Percentiles rank a stretch among this genome's conserved stretches.
phyloP scores from a whole-genome alignment of 2,329 filamentous ascomycete genomes.

The Alternaria longipes region DNA sequence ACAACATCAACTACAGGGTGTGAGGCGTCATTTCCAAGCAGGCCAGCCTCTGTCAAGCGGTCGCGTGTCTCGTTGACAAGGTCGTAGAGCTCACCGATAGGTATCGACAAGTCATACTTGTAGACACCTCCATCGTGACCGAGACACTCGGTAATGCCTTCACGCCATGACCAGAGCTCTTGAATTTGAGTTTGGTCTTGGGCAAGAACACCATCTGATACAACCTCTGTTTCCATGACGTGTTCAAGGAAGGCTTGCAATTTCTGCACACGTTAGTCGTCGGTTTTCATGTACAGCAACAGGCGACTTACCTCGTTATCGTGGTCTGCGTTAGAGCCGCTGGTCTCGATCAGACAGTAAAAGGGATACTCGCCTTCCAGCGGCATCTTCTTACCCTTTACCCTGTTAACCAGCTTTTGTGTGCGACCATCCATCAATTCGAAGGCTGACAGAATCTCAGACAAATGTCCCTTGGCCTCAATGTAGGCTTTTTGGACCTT shows the following conservation, averaged over 20 bases:
- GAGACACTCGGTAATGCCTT: conserved; percentile 88
- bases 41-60: conserved; percentile 75
- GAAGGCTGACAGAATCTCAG: conserved; percentile 95
- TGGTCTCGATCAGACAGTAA: conserved; percentile 97
- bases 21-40: conserved; percentile 76
- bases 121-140: conserved; percentile 95
- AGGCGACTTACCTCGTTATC: conserved; percentile 68
- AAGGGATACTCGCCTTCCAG: conserved; percentile 88
- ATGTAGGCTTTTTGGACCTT: conserved; percentile 86
- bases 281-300: too few species aligned
- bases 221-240: conserved; percentile 87
- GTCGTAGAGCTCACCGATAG: conserved; percentile 83
- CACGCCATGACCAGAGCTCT: conserved; percentile 89
- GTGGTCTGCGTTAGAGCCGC: conserved; percentile 91
- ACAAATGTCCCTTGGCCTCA: conserved; percentile 88
- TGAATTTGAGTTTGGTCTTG: conserved; percentile 91
- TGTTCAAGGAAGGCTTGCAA: conserved; percentile 89
- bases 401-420: conserved; percentile 69
- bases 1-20: conserved; percentile 88
- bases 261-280: conserved; percentile 65
- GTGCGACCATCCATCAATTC: conserved; percentile 93
- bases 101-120: conserved; percentile 98
- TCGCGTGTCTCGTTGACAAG: conserved; percentile 86
- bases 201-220: conserved; percentile 88
- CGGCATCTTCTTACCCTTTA: conserved; percentile 80